phyloP scores from a whole-genome alignment of 495 filamentous ascomycete genomes.

The Xeromyces bisporus region DNA sequence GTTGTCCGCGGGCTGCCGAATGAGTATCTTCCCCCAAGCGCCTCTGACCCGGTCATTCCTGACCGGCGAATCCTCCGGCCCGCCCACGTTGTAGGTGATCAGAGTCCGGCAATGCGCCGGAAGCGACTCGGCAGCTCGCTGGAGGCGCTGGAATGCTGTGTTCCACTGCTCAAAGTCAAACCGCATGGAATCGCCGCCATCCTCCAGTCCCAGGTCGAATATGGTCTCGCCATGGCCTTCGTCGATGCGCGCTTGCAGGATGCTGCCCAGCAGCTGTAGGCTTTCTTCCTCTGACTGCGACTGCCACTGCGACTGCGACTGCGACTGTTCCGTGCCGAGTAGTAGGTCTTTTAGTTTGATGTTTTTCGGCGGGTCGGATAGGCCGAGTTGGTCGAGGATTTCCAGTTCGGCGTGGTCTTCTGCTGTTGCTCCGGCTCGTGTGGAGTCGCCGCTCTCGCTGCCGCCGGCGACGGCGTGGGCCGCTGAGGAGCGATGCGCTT shows the following conservation, averaged over 20 bases:
- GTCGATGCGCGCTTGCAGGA: slow-evolving; percentile 48
- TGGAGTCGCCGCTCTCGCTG: slow-evolving; percentile 29
- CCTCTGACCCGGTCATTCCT: slow-evolving; percentile 47
- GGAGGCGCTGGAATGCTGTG: slow-evolving; percentile 49
- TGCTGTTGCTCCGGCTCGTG: slow-evolving; percentile 19
- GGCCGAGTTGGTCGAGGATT: slow-evolving; percentile 71
- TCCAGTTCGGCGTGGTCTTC: slow-evolving; percentile 84
- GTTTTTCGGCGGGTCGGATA: slow-evolving; percentile 56
- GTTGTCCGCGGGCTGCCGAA: slow-evolving; percentile 54
- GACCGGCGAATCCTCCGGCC: slow-evolving; percentile 49
- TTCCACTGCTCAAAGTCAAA: slow-evolving; percentile 68
- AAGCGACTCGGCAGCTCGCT: slow-evolving; percentile 43
- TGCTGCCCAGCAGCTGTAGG: slow-evolving; percentile 39
- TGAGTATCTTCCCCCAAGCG: slow-evolving; percentile 64
- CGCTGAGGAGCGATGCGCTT: slow-evolving; percentile 42
- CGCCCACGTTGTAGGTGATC: slow-evolving; percentile 76
- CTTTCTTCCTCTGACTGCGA: slow-evolving; percentile 48
- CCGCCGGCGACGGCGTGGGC: no score
- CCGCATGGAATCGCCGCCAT: slow-evolving; percentile 81
- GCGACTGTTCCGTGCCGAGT: slow-evolving; percentile 38
- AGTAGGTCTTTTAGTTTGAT: slow-evolving; percentile 63
- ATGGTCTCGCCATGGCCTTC: slow-evolving; percentile 85
- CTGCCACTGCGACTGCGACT: no score
- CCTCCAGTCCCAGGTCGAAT: slow-evolving; percentile 85
- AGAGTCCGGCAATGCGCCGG: slow-evolving; percentile 63